Percentiles rank a stretch among this genome's conserved stretches.
Evolutionary conservation across 805 yeast species (phyloP).

Genomic region (Saturnispora dispora): DNA sequence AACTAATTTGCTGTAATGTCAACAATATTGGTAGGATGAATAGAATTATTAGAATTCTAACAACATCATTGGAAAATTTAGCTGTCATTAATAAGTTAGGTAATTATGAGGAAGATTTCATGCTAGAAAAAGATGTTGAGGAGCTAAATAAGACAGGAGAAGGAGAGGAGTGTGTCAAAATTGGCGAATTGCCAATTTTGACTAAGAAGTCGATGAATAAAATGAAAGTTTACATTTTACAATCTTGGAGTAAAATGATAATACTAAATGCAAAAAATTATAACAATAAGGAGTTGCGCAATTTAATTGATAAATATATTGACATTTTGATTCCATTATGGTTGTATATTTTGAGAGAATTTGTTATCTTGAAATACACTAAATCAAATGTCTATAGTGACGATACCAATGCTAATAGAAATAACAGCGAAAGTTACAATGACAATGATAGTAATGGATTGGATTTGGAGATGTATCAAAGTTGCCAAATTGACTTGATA

Average conservation of each 20-base stretch:
- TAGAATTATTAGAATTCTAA: constrained; percentile 55
- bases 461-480: constrained; percentile 39
- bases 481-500: constrained; percentile 68
- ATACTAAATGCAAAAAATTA: constrained; percentile 30
- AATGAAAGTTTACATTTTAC: constrained; percentile 51
- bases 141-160: constrained; percentile 10
- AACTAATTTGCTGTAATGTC: constrained; percentile 56
- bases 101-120: constrained; percentile 15
- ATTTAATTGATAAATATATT: constrained; percentile 47
- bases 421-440: constrained; percentile 18
- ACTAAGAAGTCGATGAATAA: constrained; percentile 40
- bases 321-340: constrained; percentile 64
- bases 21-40: constrained; percentile 40
- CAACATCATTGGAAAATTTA: constrained; percentile 55
- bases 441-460: constrained; percentile 31
- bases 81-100: constrained; percentile 20
- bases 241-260: constrained; percentile 57
- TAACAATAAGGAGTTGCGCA: constrained; percentile 33
- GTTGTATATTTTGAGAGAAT: constrained; percentile 69
- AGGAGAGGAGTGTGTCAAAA: constrained; percentile 22
- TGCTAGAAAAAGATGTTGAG: background rate
- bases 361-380: constrained; percentile 50
- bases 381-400: background rate
- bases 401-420: background rate
- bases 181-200: constrained; percentile 46